Evolutionary conservation across 805 yeast species (phyloP).

Genomic region (Wickerhamiella alocasiicola): DNA sequence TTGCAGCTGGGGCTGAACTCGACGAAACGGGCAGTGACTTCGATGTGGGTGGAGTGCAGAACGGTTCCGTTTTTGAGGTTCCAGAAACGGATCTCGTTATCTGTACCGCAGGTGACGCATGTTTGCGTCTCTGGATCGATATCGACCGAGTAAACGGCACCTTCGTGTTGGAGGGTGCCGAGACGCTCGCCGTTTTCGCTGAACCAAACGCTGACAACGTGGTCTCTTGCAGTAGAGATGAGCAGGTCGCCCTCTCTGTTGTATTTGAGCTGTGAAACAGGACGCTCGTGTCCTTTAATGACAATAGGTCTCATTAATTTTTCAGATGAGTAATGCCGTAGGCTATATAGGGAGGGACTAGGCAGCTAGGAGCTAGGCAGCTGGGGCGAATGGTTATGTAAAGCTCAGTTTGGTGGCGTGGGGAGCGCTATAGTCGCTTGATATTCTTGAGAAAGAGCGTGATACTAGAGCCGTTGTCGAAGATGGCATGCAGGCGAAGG

Average conservation of each 20-base stretch:
- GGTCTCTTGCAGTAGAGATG: slow-evolving; percentile 86
- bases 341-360: neutral
- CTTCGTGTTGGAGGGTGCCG: slow-evolving; percentile 87
- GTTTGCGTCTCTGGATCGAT: slow-evolving; percentile 56
- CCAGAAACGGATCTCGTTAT: slow-evolving; percentile 77
- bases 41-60: slow-evolving; percentile 56
- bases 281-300: slow-evolving; percentile 89
- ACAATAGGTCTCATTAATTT: slow-evolving; percentile 23
- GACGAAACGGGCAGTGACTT: slow-evolving; percentile 84
- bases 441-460: no score
- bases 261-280: slow-evolving; percentile 89
- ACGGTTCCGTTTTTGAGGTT: slow-evolving; percentile 64
- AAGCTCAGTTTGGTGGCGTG: no score
- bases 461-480: no score
- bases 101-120: slow-evolving; percentile 85
- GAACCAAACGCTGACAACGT: slow-evolving; percentile 77
- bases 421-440: no score
- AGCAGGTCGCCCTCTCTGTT: slow-evolving; percentile 92
- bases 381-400: no score
- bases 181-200: slow-evolving; percentile 91
- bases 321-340: slow-evolving; percentile 3
- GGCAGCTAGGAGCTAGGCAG: no score
- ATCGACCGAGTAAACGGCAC: slow-evolving; percentile 93
- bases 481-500: no score
- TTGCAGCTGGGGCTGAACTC: slow-evolving; percentile 67